Evolutionary conservation across 164 flowering plant species (phyloP).

Genomic region (Tetrastigma voinierianum): DNA sequence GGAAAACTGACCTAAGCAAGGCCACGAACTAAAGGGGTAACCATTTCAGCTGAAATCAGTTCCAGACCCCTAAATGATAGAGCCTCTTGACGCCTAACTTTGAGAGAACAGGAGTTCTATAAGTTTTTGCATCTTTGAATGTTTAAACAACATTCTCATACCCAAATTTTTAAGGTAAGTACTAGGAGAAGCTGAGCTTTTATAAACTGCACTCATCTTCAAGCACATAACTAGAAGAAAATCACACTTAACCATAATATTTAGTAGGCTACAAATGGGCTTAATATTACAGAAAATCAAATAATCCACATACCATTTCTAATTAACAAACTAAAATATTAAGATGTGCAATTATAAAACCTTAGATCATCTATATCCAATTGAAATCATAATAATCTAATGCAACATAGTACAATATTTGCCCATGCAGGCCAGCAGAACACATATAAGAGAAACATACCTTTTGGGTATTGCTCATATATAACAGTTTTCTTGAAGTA

Average conservation of each 20-base stretch:
- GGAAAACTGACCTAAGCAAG: conserved; percentile 53
- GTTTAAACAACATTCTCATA: conserved; percentile 22
- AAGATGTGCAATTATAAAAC: neutral
- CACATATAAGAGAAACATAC: conserved; percentile 16
- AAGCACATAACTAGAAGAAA: conserved; percentile 27
- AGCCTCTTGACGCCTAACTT: conserved; percentile 67
- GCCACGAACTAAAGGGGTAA: conserved; percentile 47
- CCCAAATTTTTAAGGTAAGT: conserved; percentile 27
- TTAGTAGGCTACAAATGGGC: neutral
- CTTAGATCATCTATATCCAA: neutral
- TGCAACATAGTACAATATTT: neutral
- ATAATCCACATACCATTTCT: neutral
- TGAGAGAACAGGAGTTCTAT: conserved; percentile 52
- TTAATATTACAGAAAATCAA: neutral
- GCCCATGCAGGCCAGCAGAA: neutral
- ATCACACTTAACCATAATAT: conserved; percentile 10
- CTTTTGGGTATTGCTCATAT: conserved; percentile 36
- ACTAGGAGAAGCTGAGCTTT: conserved; percentile 35
- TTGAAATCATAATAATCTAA: neutral
- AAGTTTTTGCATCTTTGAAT: conserved; percentile 29
- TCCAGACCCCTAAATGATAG: conserved; percentile 57
- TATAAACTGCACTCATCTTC: conserved; percentile 30
- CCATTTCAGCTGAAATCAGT: conserved; percentile 64
- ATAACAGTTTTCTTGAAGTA: conserved; percentile 34
- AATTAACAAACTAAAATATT: neutral